phyloP scores from a whole-genome alignment of 2,329 filamentous ascomycete species.

The Stenocarpella maydis region DNA sequence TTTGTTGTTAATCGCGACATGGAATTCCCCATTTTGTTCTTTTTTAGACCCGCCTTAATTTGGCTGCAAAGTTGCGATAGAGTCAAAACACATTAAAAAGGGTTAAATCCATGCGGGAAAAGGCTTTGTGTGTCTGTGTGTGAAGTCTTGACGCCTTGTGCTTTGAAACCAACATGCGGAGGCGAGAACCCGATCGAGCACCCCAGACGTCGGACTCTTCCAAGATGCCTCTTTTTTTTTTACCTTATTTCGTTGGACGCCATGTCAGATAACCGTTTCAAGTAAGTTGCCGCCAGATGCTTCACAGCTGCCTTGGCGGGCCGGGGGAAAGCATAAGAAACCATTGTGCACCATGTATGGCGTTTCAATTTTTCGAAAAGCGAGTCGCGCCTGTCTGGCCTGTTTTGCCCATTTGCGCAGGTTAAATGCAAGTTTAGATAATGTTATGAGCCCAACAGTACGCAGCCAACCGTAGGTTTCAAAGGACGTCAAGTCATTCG shows the following conservation, averaged over 20 bases:
- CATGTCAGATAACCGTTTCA: constrained; percentile 17
- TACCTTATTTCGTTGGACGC: not conserved
- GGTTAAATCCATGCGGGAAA: not conserved
- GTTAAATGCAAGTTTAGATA: too few species aligned
- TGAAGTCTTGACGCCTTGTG: not conserved
- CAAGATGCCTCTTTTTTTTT: not conserved
- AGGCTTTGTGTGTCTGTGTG: too few species aligned
- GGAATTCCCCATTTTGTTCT: not conserved
- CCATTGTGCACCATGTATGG: not conserved
- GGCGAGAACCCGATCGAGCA: not conserved
- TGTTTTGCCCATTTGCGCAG: not conserved
- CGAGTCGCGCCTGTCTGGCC: not conserved
- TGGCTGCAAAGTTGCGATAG: constrained; percentile 20
- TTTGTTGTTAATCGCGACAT: constrained; percentile 25
- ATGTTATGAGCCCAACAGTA: too few species aligned
- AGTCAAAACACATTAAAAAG: constrained; percentile 16
- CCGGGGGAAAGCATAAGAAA: not conserved
- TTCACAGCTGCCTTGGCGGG: constrained; percentile 13
- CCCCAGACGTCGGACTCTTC: not conserved
- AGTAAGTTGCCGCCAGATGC: not conserved
- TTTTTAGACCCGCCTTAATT: constrained; percentile 22
- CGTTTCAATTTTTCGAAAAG: not conserved
- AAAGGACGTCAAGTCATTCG: too few species aligned
- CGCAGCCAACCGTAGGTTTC: too few species aligned
- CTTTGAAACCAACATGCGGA: too few species aligned